Evolutionary conservation across 768 basidiomycete species (phyloP), one percentile per base, ranked within the genome.

Genomic region (Pholiota molesta): DNA sequence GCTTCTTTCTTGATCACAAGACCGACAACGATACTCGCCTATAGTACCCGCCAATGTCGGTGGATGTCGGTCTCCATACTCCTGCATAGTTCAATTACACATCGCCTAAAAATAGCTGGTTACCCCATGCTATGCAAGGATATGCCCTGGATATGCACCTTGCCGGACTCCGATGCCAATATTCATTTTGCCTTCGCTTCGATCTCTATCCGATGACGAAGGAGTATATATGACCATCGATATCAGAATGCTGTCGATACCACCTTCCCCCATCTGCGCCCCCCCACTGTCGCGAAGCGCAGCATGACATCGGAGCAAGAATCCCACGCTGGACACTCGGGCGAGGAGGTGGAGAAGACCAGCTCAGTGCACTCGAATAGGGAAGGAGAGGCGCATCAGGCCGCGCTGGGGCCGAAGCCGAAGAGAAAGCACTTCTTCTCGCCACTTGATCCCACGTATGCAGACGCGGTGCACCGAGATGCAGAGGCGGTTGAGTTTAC

Each of bases 391-490:
- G 71, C 69, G 7, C 68, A 83, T 62, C 84, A 85, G 63, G 66
- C 66, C 16, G 72, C 72, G 60, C 67, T 82, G n/a, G 75, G 77
- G 0, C 68, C 72, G 54, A 79, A 72, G 68, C 60, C 73, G 5
- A 75, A 75, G 59, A 75, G 82, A 68, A 81, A 79, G 53, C 70
- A 79, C 55, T 82, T 85, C 68, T 85, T 85, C 67, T 75, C 77
- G 1, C 74, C 79, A 9, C 70, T 86, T 19, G 83, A 86, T 60
- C 65, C 74, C 19, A 64, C 71, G 0, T 77, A 78, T 42, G 82
- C 84, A 5, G 79, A 82, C 6, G 84, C 84, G 9, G 82, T 86
- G 8, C 74, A 85, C 63, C 72, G 63, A 4, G 84, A 85, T 67
- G 84, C 84, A 1, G 79, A 78, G 44, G 67, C 62, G 2, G 81